A percentile compares a stretch with the other conserved stretches of the same genome.
Conservation (phyloP, 2,329 filamentous ascomycete species). For the Fusarium liriodendri region DNA sequence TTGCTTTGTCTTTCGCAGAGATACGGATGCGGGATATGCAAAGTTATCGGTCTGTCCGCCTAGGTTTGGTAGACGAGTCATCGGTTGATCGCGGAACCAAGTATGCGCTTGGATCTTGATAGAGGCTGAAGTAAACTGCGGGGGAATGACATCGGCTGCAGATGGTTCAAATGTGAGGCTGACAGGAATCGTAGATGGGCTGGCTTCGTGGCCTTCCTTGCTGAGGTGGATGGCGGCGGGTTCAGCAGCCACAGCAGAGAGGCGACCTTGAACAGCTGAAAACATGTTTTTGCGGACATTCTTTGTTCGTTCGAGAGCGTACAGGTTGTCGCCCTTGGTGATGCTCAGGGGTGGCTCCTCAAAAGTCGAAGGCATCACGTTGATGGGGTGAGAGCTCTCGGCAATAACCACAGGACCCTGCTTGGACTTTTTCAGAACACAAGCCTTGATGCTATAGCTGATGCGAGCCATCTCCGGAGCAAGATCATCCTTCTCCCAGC, state of each 20-base stretch:
- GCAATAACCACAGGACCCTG: constrained; percentile 5
- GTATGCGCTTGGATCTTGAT: constrained; percentile 33
- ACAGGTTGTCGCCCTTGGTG: constrained; percentile 31
- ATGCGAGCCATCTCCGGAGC: constrained; percentile 26
- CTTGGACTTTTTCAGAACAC: constrained; percentile 11
- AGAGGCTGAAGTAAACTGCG: constrained; percentile 17
- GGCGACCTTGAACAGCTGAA: constrained; percentile 26
- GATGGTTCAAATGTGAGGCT: constrained; percentile 31
- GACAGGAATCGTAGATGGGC: constrained; percentile 22
- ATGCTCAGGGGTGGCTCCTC: constrained; percentile 38
- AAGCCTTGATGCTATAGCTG: constrained; percentile 29
- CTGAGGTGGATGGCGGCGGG: constrained; percentile 32
- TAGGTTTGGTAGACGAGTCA: constrained; percentile 26
- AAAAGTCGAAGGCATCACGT: constrained; percentile 33
- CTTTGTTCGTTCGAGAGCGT: constrained; percentile 26
- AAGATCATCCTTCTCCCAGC: constrained; percentile 39
- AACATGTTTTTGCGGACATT: constrained; percentile 38
- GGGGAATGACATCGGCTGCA: constrained; percentile 18
- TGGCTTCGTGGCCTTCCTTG: constrained; percentile 25
- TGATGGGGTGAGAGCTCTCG: constrained; percentile 28
- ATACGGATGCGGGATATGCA: constrained; percentile 21
- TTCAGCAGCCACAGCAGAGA: constrained; percentile 34
- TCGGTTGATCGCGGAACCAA: constrained; percentile 37
- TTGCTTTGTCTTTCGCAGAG: constrained; percentile 8
- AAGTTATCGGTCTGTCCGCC: constrained; percentile 24